Conservation (phyloP, 352 stramenopile species). For the Globisporangium echinulatum region DNA sequence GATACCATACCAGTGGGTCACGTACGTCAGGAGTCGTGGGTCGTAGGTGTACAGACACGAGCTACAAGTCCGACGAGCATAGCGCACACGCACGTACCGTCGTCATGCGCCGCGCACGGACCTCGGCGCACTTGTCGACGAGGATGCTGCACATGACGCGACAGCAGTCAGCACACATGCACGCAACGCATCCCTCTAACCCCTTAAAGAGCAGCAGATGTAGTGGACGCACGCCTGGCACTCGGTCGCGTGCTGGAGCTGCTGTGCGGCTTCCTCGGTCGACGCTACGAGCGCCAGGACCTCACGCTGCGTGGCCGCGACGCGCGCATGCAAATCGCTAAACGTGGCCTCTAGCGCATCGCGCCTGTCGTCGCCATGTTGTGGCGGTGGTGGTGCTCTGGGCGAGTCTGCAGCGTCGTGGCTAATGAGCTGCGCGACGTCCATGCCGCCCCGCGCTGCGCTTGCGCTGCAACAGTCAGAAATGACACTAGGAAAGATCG, state of each 20-base stretch:
- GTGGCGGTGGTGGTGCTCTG: background rate
- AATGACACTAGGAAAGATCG: no score
- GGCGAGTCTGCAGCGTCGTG: slow-evolving; percentile 1
- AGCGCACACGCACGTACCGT: slow-evolving; percentile 13
- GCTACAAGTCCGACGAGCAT: background rate
- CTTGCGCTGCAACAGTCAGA: no score
- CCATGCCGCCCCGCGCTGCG: background rate
- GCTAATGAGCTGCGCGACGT: slow-evolving; percentile 13
- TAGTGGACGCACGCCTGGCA: slow-evolving; percentile 27
- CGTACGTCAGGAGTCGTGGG: no score
- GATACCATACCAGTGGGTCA: background rate
- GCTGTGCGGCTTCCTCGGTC: slow-evolving; percentile 26
- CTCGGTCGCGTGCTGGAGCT: slow-evolving; percentile 30
- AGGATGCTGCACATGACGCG: slow-evolving; percentile 20
- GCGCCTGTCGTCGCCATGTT: no score
- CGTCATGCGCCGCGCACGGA: slow-evolving; percentile 39
- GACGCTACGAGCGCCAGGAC: slow-evolving; percentile 23
- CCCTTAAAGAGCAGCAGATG: no score
- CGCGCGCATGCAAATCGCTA: slow-evolving; percentile 21
- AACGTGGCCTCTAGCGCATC: slow-evolving; percentile 5
- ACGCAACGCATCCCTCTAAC: no score
- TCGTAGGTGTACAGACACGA: background rate
- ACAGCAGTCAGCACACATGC: background rate
- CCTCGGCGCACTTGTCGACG: slow-evolving; percentile 36
- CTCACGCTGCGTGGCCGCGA: slow-evolving; percentile 30